Percentiles rank a stretch among this genome's conserved stretches.
These are phyloP conservation scores for Citrus trifoliata DNA, from an alignment of 345 rosid genomes.

Conservation along the genomic window DNA sequence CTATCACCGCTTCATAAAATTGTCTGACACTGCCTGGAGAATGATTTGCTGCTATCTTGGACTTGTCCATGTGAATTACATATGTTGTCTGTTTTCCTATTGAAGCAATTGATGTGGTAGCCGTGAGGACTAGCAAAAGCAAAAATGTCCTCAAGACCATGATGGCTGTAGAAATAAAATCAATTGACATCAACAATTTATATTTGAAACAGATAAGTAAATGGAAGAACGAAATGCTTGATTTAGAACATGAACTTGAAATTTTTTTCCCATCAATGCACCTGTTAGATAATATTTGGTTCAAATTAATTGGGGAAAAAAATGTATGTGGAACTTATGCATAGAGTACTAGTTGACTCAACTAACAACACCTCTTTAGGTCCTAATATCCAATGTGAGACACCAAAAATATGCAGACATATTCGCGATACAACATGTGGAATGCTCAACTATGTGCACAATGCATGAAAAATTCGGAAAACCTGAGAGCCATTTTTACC, in stretches of 20 bases:
- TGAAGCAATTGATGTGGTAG: constrained; percentile 27
- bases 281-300: neutral
- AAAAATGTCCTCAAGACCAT: constrained; percentile 24
- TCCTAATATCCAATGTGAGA: neutral
- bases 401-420: neutral
- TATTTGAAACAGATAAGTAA: neutral
- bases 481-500: neutral
- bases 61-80: constrained; percentile 55
- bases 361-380: neutral
- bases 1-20: constrained; percentile 36
- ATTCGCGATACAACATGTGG: neutral
- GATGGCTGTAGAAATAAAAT: neutral
- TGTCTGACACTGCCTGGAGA: constrained; percentile 16
- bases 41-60: constrained; percentile 28
- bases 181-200: neutral
- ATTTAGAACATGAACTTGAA: neutral
- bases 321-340: neutral
- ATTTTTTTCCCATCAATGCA: neutral
- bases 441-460: neutral
- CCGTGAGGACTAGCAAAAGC: constrained; percentile 23
- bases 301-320: neutral
- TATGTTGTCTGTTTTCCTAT: constrained; percentile 39
- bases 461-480: neutral
- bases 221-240: neutral
- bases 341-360: neutral